phyloP scores from a whole-genome alignment of 2,329 filamentous ascomycete genomes.

The Aspergillus puulaauensis region DNA sequence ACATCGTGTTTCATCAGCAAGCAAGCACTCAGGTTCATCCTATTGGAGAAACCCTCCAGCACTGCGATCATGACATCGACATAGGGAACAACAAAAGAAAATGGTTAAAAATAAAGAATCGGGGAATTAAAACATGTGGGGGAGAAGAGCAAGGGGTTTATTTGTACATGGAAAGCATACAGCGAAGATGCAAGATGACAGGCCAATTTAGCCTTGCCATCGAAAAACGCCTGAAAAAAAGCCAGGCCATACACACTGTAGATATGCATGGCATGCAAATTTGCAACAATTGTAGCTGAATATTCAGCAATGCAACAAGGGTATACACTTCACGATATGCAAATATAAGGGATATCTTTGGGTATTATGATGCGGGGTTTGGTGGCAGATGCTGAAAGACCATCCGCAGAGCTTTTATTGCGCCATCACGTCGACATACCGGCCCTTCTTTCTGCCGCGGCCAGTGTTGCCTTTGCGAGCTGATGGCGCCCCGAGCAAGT shows the following conservation, averaged over 20 bases:
- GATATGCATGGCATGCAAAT: slow-evolving; percentile 4
- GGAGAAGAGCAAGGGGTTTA: slow-evolving; percentile 11
- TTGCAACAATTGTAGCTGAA: neutral
- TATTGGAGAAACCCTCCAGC: slow-evolving; percentile 11
- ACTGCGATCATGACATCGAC: slow-evolving; percentile 3
- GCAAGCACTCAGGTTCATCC: neutral
- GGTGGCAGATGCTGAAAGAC: neutral
- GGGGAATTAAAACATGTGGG: slow-evolving; percentile 13
- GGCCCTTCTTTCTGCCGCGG: slow-evolving; percentile 76
- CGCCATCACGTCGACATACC: slow-evolving; percentile 96
- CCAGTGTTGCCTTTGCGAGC: slow-evolving; percentile 64
- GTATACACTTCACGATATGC: slow-evolving; percentile 9
- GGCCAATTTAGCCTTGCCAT: neutral
- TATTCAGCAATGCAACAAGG: slow-evolving; percentile 3
- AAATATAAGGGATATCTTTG: neutral
- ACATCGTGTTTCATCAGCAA: slow-evolving; percentile 15
- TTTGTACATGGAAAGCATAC: slow-evolving; percentile 13
- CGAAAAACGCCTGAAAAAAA: slow-evolving; percentile 9
- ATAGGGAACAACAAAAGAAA: slow-evolving; percentile 7
- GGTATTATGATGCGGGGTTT: neutral
- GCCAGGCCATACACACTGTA: neutral
- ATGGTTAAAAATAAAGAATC: slow-evolving; percentile 20
- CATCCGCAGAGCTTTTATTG: slow-evolving; percentile 43
- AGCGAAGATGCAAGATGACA: slow-evolving; percentile 2
- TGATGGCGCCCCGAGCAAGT: slow-evolving; percentile 74